A percentile compares a stretch with the other conserved stretches of the same genome.
phyloP scores from a whole-genome alignment of 495 filamentous ascomycete species.

The Penicillium canescens region DNA sequence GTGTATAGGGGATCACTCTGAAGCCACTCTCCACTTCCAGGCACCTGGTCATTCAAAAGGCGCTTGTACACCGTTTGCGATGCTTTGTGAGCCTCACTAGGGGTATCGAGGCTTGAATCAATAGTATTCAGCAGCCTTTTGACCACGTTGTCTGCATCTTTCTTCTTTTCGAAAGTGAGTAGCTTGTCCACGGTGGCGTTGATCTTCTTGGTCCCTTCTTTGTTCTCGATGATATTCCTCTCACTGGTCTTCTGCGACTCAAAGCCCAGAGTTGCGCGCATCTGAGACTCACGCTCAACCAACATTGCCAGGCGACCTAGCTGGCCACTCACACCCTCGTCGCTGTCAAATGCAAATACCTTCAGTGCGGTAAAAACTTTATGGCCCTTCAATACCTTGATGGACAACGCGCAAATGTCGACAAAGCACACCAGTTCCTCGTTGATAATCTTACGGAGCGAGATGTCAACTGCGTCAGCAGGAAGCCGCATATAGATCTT shows the following conservation, averaged over 20 bases:
- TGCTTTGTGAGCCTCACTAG: constrained; percentile 11
- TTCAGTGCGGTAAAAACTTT: constrained; percentile 29
- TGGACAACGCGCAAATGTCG: constrained; percentile 26
- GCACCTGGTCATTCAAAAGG: constrained; percentile 7
- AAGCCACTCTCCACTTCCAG: constrained; percentile 18
- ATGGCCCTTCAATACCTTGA: constrained; percentile 24
- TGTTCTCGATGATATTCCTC: constrained; percentile 9
- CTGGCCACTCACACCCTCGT: constrained; percentile 26
- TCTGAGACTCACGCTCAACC: constrained; percentile 23
- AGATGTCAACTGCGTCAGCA: constrained; percentile 19
- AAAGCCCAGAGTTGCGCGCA: constrained; percentile 22
- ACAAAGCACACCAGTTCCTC: constrained; percentile 29
- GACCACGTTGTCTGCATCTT: constrained; percentile 10
- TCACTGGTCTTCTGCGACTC: constrained; percentile 20
- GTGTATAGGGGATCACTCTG: constrained; percentile 6
- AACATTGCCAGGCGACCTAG: constrained; percentile 15
- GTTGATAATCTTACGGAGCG: constrained; percentile 27
- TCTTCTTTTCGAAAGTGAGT: constrained; percentile 13
- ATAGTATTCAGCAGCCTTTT: constrained; percentile 7
- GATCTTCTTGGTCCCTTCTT: constrained; percentile 16
- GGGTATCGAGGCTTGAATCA: constrained; percentile 12
- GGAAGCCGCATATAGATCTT: constrained; percentile 29
- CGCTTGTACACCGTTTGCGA: constrained; percentile 5
- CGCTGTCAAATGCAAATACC: constrained; percentile 24
- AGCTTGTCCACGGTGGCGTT: constrained; percentile 14